These are phyloP conservation scores for Starmerella sp. DNA, from an alignment of 805 yeast genomes.

Conservation along the genomic window DNA sequence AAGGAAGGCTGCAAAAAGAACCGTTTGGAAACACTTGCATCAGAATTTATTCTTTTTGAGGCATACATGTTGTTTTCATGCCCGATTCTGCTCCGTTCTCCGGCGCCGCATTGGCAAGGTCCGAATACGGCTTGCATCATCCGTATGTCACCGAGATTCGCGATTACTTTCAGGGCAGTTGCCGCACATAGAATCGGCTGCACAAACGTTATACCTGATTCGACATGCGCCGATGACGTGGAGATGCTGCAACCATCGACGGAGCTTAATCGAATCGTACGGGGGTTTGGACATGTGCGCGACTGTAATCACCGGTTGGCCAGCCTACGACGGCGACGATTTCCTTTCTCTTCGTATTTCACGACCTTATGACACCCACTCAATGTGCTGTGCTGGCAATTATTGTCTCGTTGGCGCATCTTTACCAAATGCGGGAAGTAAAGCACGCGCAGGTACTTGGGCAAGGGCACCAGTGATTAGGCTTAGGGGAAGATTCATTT, in stretches of 20 bases:
- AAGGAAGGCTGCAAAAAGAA: background rate
- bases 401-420: background rate
- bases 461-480: background rate
- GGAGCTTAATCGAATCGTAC: slow-evolving; percentile 2
- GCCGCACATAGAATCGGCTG: background rate
- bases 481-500: background rate
- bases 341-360: background rate
- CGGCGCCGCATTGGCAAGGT: too few species aligned
- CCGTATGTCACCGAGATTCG: background rate
- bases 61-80: too few species aligned
- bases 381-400: background rate
- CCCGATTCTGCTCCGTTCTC: too few species aligned
- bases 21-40: too few species aligned
- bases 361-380: background rate
- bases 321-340: background rate
- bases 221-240: background rate
- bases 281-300: background rate
- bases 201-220: background rate
- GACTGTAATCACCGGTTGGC: too few species aligned
- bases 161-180: background rate
- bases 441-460: background rate
- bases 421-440: slow-evolving; percentile 1
- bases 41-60: too few species aligned
- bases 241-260: slow-evolving; percentile 4
- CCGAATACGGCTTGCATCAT: background rate